Conservation (phyloP, 192 early-diverging fungal genomes). For the Diversispora epigaea region DNA sequence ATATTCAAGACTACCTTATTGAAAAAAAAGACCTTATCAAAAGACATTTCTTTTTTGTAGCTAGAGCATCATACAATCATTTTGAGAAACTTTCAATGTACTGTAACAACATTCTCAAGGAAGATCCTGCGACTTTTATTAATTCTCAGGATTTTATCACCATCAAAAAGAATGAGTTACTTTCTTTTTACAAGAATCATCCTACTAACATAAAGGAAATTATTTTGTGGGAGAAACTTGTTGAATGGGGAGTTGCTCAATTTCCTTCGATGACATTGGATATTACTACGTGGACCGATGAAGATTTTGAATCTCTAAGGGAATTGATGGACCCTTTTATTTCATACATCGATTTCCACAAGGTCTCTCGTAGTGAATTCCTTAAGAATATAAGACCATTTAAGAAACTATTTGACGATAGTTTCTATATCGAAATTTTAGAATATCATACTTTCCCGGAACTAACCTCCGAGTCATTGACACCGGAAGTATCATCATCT, state of each 20-base stretch:
- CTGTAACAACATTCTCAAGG: not conserved
- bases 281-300: not conserved
- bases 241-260: not conserved
- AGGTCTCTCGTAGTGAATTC: not conserved
- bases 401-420: not conserved
- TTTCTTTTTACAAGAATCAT: not conserved
- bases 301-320: not conserved
- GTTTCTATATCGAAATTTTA: not conserved
- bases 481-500: not conserved
- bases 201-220: not conserved
- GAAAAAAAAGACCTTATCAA: not conserved
- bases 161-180: not conserved
- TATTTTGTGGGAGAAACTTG: not conserved
- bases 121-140: not conserved
- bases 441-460: not conserved
- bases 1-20: not conserved
- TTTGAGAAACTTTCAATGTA: not conserved
- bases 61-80: not conserved
- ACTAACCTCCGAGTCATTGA: too few species aligned
- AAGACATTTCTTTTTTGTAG: not conserved
- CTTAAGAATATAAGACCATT: not conserved
- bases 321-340: not conserved
- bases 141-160: not conserved
- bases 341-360: not conserved
- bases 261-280: not conserved